Evolutionary conservation across 768 basidiomycete genomes (phyloP).

Genomic region (Calocybe gangraenosa): DNA sequence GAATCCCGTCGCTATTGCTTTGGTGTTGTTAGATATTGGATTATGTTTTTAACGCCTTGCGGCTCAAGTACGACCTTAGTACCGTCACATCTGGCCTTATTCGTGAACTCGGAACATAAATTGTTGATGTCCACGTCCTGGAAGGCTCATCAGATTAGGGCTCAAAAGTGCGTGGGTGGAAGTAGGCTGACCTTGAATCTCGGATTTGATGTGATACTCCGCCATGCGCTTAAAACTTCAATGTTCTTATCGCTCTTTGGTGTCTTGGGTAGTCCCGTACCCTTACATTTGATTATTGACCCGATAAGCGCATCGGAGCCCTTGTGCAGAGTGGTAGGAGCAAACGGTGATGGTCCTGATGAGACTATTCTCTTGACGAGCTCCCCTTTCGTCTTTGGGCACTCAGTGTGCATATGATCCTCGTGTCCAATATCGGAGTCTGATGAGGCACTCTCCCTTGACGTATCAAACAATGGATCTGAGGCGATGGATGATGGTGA

Average conservation of each 20-base stretch:
- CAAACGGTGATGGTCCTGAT: conserved; percentile 63
- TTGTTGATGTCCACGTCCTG: conserved; percentile 78
- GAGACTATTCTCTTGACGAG: conserved; percentile 44
- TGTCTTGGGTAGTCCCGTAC: conserved; percentile 65
- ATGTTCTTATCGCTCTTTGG: conserved; percentile 68
- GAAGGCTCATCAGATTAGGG: conserved; percentile 4
- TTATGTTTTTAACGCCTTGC: conserved; percentile 42
- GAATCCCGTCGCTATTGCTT: conserved; percentile 14
- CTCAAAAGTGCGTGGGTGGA: conserved; percentile 3
- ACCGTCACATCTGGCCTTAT: conserved; percentile 81
- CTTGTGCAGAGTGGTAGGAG: conserved; percentile 36
- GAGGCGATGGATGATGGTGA: conserved; percentile 27
- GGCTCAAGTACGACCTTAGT: conserved; percentile 76
- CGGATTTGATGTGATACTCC: conserved; percentile 69
- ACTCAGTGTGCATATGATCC: conserved; percentile 23
- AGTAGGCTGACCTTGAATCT: conserved; percentile 64
- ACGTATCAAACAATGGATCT: conserved; percentile 31
- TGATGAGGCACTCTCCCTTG: conserved; percentile 27
- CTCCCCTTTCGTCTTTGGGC: conserved; percentile 56
- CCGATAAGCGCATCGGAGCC: conserved; percentile 39
- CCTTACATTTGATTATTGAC: conserved; percentile 61
- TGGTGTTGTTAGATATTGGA: conserved; percentile 35
- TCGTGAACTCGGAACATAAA: conserved; percentile 74
- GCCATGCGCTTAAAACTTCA: conserved; percentile 77
- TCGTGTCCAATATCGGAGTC: conserved; percentile 23